Evolutionary conservation across 257 asterid species (phyloP).

Genomic region (Jacaranda mimosifolia): DNA sequence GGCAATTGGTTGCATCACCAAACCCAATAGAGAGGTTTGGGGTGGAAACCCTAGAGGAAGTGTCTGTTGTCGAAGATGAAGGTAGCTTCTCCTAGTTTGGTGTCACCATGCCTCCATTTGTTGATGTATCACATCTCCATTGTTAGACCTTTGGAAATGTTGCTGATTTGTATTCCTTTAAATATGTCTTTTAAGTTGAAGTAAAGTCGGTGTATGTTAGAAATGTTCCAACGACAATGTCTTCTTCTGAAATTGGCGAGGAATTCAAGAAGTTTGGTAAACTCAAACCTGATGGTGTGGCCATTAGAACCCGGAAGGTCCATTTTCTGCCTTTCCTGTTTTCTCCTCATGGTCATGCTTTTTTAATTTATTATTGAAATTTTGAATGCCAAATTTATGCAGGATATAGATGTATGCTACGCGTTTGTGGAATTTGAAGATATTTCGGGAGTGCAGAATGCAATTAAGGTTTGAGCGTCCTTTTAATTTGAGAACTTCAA

Average conservation of each 20-base stretch:
- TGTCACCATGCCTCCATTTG: constrained; percentile 16
- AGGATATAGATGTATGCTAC: constrained; percentile 95
- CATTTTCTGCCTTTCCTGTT: constrained; percentile 34
- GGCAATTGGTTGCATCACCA: constrained; percentile 55
- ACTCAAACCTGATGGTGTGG: constrained; percentile 88
- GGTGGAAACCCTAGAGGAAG: constrained; percentile 67
- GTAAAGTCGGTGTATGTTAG: constrained; percentile 90
- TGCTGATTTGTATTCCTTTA: constrained; percentile 16
- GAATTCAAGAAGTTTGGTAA: constrained; percentile 94
- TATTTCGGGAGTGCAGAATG: constrained; percentile 88
- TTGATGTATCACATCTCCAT: not conserved
- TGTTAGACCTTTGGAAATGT: constrained; percentile 7
- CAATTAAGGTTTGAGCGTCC: constrained; percentile 72
- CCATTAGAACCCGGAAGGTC: constrained; percentile 98
- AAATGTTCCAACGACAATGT: constrained; percentile 92
- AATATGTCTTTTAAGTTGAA: constrained; percentile 61
- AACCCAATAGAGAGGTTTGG: constrained; percentile 62
- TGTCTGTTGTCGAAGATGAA: constrained; percentile 77
- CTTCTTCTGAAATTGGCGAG: constrained; percentile 89
- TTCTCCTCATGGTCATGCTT: not conserved
- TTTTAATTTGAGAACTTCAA: not conserved
- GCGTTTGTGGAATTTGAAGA: constrained; percentile 98
- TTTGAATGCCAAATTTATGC: constrained; percentile 38
- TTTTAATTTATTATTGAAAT: constrained; percentile 28
- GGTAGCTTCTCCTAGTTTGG: constrained; percentile 48